These are phyloP conservation scores for Aspergillus aculeatinus DNA, from an alignment of 2,329 filamentous ascomycete species.

Conservation along the genomic window DNA sequence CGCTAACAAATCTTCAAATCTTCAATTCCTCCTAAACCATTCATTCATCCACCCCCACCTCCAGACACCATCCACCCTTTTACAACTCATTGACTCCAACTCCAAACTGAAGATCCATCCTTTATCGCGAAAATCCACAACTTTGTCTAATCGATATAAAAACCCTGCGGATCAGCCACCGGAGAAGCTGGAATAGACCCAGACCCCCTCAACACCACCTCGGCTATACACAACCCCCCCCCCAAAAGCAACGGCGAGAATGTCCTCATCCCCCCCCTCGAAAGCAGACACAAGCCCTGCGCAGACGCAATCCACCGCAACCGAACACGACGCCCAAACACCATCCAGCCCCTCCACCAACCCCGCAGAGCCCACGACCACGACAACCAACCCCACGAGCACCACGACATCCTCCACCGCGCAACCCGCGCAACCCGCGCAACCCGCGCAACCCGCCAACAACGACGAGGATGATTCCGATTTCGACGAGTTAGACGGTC, in stretches of 20 bases:
- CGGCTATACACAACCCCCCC: constrained; percentile 1
- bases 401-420: not conserved
- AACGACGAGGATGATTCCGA: constrained; percentile 79
- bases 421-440: constrained; percentile 10
- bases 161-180: no score
- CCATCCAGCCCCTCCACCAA: not conserved
- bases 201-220: not conserved
- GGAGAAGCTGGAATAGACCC: no score
- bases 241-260: not conserved
- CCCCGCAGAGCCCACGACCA: constrained; percentile 1
- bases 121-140: no score
- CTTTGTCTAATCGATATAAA: no score
- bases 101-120: no score
- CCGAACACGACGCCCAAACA: not conserved
- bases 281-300: not conserved
- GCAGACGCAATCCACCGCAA: not conserved
- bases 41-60: no score
- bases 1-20: no score
- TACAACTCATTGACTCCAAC: no score
- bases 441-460: constrained; percentile 8
- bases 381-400: not conserved
- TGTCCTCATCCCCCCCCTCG: not conserved
- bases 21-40: no score
- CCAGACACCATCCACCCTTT: no score
- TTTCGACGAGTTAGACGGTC: constrained; percentile 91